Percentiles rank a stretch among this genome's conserved stretches.
These are phyloP conservation scores for Neofusicoccum umdonicola DNA, from an alignment of 2,329 filamentous ascomycete species.

Conservation along the genomic window DNA sequence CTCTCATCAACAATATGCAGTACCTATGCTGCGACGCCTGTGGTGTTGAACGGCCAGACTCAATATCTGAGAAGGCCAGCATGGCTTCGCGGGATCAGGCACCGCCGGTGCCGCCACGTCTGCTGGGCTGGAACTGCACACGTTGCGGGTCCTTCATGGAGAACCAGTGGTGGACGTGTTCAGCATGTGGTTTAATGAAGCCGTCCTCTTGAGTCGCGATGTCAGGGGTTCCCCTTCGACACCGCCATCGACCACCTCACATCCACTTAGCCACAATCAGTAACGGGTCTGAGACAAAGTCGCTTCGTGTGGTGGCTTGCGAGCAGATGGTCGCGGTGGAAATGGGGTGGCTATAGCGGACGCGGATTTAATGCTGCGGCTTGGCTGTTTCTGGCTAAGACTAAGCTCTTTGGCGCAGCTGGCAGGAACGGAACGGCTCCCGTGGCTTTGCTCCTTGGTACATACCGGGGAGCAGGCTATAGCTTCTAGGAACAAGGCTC, in stretches of 20 bases:
- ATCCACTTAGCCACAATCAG: background rate
- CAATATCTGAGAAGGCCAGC: constrained; percentile 29
- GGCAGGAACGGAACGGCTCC: background rate
- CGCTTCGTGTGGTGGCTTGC: background rate
- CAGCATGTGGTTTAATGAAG: constrained; percentile 60
- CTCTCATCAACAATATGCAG: constrained; percentile 59
- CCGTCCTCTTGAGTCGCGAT: constrained; percentile 24
- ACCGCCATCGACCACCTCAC: background rate
- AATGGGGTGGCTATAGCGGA: background rate
- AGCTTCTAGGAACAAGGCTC: background rate
- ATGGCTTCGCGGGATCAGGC: constrained; percentile 27
- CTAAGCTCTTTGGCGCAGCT: background rate
- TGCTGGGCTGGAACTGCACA: constrained; percentile 59
- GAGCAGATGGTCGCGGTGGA: background rate
- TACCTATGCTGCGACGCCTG: constrained; percentile 62
- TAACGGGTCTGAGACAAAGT: background rate
- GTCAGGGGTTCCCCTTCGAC: background rate
- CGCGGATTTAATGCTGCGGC: background rate
- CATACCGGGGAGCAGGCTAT: background rate
- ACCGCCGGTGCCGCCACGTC: constrained; percentile 34
- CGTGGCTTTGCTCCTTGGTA: background rate
- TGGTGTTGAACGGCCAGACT: constrained; percentile 51
- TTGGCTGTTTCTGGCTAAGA: background rate
- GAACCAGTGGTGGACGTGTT: constrained; percentile 63
- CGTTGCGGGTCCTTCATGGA: constrained; percentile 63